phyloP scores from a whole-genome alignment of 2,329 filamentous ascomycete genomes.

The Trichoderma breve region DNA sequence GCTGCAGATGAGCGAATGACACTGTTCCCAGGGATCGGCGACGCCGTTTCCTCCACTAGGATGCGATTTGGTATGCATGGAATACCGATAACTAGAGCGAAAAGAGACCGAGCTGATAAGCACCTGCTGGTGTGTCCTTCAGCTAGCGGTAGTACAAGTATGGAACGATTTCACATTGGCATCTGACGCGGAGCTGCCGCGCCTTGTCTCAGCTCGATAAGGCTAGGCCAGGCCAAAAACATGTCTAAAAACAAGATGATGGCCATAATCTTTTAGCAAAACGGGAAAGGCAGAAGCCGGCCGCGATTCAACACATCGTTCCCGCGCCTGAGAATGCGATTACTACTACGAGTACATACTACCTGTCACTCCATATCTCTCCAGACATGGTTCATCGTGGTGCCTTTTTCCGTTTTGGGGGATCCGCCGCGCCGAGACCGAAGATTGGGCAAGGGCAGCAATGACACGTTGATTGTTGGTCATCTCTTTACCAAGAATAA shows the following conservation, averaged over 20 bases:
- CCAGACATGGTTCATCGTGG: not conserved
- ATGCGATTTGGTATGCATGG: not conserved
- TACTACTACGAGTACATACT: not conserved
- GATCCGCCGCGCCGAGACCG: not conserved
- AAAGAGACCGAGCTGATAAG: conserved; percentile 6
- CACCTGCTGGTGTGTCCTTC: not conserved
- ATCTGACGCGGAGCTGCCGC: conserved; percentile 1
- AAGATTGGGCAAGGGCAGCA: conserved; percentile 6
- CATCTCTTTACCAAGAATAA: not conserved
- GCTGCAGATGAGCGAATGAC: conserved; percentile 10
- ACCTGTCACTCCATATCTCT: not conserved
- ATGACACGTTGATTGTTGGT: conserved; percentile 1
- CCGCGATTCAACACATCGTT: not conserved
- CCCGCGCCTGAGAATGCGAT: not conserved
- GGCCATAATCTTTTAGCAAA: not conserved
- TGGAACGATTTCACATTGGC: not conserved
- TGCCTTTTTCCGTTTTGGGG: not conserved
- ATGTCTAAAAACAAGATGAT: not conserved
- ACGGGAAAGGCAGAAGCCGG: not conserved
- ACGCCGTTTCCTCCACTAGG: conserved; percentile 2
- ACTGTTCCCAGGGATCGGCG: conserved; percentile 12
- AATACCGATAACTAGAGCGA: not conserved
- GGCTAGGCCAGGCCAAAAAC: not conserved
- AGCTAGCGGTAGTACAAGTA: not conserved
- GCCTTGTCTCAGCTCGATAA: not conserved